A percentile compares a stretch with the other conserved stretches of the same genome.
phyloP scores from a whole-genome alignment of 129 eudicot species.

The Dittrichia graveolens region DNA sequence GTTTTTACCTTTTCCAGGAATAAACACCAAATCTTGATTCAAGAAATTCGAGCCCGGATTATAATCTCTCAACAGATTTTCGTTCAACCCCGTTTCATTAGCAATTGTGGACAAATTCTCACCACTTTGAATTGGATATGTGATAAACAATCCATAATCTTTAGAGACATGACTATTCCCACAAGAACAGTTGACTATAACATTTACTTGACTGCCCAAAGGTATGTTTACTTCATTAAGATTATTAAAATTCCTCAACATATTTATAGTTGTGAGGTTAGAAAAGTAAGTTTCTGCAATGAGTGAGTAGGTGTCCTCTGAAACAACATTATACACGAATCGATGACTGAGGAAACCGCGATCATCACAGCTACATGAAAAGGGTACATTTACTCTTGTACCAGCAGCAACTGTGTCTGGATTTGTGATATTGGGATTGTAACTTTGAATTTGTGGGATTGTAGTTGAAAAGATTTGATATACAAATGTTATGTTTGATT shows the following conservation, averaged over 20 bases:
- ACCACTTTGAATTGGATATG: constrained; percentile 61
- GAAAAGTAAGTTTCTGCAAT: constrained; percentile 43
- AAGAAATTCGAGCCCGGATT: constrained; percentile 57
- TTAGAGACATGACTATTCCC: constrained; percentile 55
- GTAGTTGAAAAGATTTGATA: constrained; percentile 36
- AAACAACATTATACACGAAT: constrained; percentile 40
- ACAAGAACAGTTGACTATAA: constrained; percentile 69
- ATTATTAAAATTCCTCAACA: constrained; percentile 46
- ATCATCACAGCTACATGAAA: constrained; percentile 55
- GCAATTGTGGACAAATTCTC: constrained; percentile 62
- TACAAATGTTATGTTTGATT: constrained; percentile 48
- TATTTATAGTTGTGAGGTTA: constrained; percentile 52
- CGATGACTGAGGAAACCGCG: constrained; percentile 48
- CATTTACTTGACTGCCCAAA: constrained; percentile 37
- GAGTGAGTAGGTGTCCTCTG: constrained; percentile 29
- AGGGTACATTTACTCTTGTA: constrained; percentile 49
- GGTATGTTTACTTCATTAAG: constrained; percentile 32
- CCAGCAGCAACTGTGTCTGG: constrained; percentile 38
- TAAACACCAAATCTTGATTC: constrained; percentile 53
- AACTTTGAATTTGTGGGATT: constrained; percentile 37
- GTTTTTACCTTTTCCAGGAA: constrained; percentile 66
- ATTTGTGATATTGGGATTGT: constrained; percentile 55
- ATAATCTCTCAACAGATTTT: constrained; percentile 57
- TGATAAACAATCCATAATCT: constrained; percentile 69
- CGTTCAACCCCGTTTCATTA: constrained; percentile 35